Base-by-base conservation (phyloP, 495 filamentous ascomycete genomes). In the Bombardia bombarda region DNA sequence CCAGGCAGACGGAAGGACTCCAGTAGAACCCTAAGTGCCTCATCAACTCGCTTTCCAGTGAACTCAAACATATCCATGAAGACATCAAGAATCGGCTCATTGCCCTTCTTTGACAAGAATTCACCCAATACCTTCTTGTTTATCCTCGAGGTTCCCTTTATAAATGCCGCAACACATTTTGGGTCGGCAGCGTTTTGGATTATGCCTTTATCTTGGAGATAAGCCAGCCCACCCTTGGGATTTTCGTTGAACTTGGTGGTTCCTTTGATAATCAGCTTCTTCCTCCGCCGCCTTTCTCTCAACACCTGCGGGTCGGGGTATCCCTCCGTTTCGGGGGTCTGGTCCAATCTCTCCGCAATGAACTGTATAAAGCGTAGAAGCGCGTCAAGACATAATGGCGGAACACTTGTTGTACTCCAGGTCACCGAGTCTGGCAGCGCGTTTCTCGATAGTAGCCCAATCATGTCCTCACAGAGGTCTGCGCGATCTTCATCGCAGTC, bases 341-440 rank as follows among this genome's bases (percentile, higher is more conserved):
- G 75, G 47, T 95, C 79, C 10, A 97, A 63, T 43, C 92, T 74
- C 50, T 95, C 90, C 9, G 87, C 82, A 43, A 99, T 81, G 40
- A 83, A 95, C 53, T 93, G 89, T 32, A 99, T 75, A 50, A 88
- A 97, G 13, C 88, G 80, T 12, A 99, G 72, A 1, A 97, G 73
- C 35, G 92, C 84, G 55, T 99, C 92, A 7, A 99, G 68, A 55
- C 93, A 99, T 16, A 99, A 63, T 3, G 93, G 92, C 14, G 92
- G 92, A 9, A 99, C 92, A 58, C 93, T 99, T 20, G 92, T 96
- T 0, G 92, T 99, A 61, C 92, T 99, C 92, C 92, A 99, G 18
- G 90, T 97, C 9, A 90, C 93, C 3, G 92, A 95, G 56, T 99
- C 92, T 7, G 92, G 92, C 52, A 99, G 88, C 8, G 92, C 92